Conservation (phyloP, 2,329 filamentous ascomycete genomes). For the Diaporthe longicolla region DNA sequence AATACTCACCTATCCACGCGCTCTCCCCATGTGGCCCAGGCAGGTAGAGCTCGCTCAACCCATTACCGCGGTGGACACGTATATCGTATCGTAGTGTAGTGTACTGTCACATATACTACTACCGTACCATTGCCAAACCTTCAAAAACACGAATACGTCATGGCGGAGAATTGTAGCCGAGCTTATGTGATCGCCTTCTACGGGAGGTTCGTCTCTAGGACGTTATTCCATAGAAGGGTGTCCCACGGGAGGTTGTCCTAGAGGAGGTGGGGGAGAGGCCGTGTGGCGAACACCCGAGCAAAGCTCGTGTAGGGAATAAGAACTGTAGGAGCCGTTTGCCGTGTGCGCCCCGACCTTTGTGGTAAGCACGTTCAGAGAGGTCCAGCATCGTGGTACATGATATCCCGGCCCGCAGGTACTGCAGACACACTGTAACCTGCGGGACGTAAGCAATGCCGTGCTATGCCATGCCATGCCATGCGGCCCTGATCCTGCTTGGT, state of each 20-base stretch:
- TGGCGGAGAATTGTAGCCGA: too few relatives aligned
- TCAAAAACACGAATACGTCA: too few relatives aligned
- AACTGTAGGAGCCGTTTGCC: too few relatives aligned
- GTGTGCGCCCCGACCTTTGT: background rate
- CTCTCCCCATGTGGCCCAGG: background rate
- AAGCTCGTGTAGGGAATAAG: background rate
- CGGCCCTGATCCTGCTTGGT: background rate
- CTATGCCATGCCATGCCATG: background rate
- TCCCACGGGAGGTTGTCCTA: too few relatives aligned
- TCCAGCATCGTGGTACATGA: background rate
- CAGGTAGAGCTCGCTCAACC: too few relatives aligned
- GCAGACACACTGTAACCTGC: background rate
- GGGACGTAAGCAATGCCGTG: background rate
- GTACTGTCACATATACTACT: too few relatives aligned
- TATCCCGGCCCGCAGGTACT: background rate
- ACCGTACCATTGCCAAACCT: too few relatives aligned
- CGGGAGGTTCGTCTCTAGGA: too few relatives aligned
- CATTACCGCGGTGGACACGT: background rate
- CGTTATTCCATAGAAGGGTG: too few relatives aligned
- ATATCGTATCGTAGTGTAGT: background rate
- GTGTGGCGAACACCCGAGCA: too few relatives aligned
- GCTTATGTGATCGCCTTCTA: too few relatives aligned
- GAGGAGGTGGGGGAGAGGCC: too few relatives aligned
- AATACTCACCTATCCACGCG: background rate
- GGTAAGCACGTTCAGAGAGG: background rate